Evolutionary conservation across 2,329 filamentous ascomycete genomes (phyloP).

Genomic region (Scedosporium apiospermum): DNA sequence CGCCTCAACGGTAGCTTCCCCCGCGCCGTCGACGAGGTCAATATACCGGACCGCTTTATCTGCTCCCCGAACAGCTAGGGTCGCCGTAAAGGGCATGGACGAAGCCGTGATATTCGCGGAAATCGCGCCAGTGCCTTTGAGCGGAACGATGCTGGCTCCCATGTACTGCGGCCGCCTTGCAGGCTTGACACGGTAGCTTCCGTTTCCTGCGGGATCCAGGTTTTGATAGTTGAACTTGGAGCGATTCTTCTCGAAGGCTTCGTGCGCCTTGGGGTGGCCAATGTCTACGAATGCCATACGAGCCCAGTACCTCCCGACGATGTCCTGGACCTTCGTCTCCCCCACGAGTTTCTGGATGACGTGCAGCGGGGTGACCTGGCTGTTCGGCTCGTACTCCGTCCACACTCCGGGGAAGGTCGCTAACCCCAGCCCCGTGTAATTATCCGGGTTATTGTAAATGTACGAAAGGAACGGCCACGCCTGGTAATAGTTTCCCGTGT

Average conservation of each 20-base stretch:
- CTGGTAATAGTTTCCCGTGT: slow-evolving; percentile 39
- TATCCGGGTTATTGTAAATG: slow-evolving; percentile 37
- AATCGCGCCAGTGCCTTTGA: slow-evolving; percentile 24
- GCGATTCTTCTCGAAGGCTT: slow-evolving; percentile 25
- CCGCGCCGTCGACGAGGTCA: slow-evolving; percentile 22
- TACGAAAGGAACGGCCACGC: slow-evolving; percentile 42
- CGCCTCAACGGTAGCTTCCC: slow-evolving; percentile 20
- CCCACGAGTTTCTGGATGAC: slow-evolving; percentile 28
- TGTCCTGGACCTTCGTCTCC: slow-evolving; percentile 22
- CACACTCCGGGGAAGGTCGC: slow-evolving; percentile 32
- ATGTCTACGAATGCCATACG: slow-evolving; percentile 44
- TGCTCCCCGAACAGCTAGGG: slow-evolving; percentile 24
- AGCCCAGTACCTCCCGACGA: slow-evolving; percentile 41
- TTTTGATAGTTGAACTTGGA: slow-evolving; percentile 29
- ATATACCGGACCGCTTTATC: slow-evolving; percentile 25
- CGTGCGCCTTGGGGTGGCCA: slow-evolving; percentile 29
- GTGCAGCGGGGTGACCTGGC: slow-evolving; percentile 41
- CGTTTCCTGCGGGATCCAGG: slow-evolving; percentile 24
- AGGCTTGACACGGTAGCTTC: slow-evolving; percentile 31
- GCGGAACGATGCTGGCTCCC: slow-evolving; percentile 38
- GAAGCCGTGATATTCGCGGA: slow-evolving; percentile 24
- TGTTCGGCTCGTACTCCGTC: slow-evolving; percentile 29
- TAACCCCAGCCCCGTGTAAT: slow-evolving; percentile 28
- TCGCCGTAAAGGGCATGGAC: slow-evolving; percentile 27
- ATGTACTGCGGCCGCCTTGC: slow-evolving; percentile 35